phyloP scores from a whole-genome alignment of 768 basidiomycete genomes.

The Boletus sp. region DNA sequence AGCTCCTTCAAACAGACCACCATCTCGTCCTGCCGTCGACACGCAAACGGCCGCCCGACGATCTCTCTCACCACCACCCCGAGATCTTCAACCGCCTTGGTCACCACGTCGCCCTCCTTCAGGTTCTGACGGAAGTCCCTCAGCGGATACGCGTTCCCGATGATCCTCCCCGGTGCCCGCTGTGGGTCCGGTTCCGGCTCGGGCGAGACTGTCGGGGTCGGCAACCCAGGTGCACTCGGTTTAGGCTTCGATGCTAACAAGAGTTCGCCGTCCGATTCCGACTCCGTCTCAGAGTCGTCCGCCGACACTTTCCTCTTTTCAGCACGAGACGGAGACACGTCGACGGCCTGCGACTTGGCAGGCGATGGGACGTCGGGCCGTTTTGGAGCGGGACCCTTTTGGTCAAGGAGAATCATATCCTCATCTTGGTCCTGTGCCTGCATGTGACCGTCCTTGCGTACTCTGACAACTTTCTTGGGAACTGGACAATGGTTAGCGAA shows the following conservation, averaged over 20 bases:
- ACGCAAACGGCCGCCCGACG: constrained; percentile 67
- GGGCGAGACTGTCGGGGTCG: constrained; percentile 54
- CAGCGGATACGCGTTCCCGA: constrained; percentile 72
- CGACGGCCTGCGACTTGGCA: constrained; percentile 4
- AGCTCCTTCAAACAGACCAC: constrained; percentile 68
- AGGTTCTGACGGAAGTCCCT: constrained; percentile 75
- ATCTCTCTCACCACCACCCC: constrained; percentile 69
- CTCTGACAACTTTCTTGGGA: constrained; percentile 56
- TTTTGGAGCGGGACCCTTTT: constrained; percentile 22
- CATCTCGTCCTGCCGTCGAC: constrained; percentile 64
- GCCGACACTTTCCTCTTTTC: constrained; percentile 16
- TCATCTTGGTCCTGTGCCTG: constrained; percentile 60
- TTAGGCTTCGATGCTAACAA: constrained; percentile 16
- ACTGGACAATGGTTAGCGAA: constrained; percentile 38
- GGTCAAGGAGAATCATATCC: constrained; percentile 58
- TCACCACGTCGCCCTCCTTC: constrained; percentile 72
- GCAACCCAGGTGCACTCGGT: constrained; percentile 31
- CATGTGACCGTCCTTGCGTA: constrained; percentile 61
- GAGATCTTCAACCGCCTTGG: constrained; percentile 83
- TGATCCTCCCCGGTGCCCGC: constrained; percentile 67
- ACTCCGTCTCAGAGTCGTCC: constrained; percentile 57
- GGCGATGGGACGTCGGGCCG: constrained; percentile 13
- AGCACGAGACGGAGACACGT: background rate
- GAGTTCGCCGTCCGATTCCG: constrained; percentile 39
- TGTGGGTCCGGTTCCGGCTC: constrained; percentile 47